Base-by-base conservation (phyloP, 2,329 filamentous ascomycete genomes). In the Talaromyces sp. region DNA sequence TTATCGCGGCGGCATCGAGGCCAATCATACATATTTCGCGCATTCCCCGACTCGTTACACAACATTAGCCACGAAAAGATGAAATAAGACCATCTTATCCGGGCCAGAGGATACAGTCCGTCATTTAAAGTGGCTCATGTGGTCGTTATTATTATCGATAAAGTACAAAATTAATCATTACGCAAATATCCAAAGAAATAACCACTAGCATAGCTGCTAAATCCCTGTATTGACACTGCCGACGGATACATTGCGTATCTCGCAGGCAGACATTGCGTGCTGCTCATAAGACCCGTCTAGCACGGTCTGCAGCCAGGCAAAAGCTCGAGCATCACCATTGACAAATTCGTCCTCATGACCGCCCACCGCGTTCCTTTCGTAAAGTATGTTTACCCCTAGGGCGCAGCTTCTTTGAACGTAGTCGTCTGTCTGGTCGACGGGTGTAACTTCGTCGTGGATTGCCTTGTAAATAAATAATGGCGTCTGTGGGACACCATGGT, bases 391-490 rank as follows among this genome's bases (percentile, higher is more conserved):
- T 0, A 72, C 78, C 2, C 77, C 77, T 4, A 66, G 69, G 0
- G 57, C 63, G 57, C 81, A 83, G 59, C 79, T 82, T 17, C 67
- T 65, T 0, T 72, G 59, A 0, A 82, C 73, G 17, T 82, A 65
- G 0, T 63, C 70, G 58, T 84, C 80, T 2, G 78, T 82, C 28
- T 79, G 76, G 6, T 65, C 68, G 3, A 81, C 69, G 4, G 73
- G 70, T 5, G 74, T 78, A 55, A 81, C 69, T 57, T 83, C 76
- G 44, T 84, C 81, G 3, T 67, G 62, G 15, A 79, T 74, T 0
- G 81, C 78, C 63, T 84, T 83, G 68, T 84, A 83, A 2, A 81
- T 67, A 62, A 80, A 80, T 6, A 84, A 57, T 0, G 82, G 81
- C 66, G 82, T 80, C 17, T 71, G 62, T 0, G 81, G 82, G 0